Evolutionary conservation across 352 stramenopile genomes (phyloP).

Genomic region (Plasmopara muralis): DNA sequence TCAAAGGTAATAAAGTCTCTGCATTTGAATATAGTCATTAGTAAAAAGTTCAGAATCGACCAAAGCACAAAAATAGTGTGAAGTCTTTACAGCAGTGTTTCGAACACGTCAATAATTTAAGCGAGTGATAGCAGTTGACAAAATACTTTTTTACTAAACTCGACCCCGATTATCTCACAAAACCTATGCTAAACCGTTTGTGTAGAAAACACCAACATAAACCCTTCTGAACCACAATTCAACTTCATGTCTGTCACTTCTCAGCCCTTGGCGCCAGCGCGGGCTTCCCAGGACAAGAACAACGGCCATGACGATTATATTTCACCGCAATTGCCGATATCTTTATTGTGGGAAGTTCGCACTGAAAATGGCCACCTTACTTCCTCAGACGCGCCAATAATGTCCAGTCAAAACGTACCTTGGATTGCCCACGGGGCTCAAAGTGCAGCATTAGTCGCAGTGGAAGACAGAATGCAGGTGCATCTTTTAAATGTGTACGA

Average conservation of each 20-base stretch:
- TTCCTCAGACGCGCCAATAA: background rate
- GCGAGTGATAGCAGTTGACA: no score
- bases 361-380: background rate
- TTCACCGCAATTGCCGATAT: background rate
- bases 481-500: constrained; percentile 1
- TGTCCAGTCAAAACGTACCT: constrained; percentile 5
- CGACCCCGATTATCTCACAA: no score
- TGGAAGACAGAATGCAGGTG: constrained; percentile 3
- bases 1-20: no score
- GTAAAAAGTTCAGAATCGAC: no score
- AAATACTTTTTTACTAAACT: no score
- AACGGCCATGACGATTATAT: background rate
- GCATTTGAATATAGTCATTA: no score
- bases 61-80: no score
- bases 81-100: no score
- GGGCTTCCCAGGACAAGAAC: background rate
- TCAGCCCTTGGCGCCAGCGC: background rate
- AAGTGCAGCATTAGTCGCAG: constrained; percentile 7
- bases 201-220: no score
- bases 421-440: constrained; percentile 14
- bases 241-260: background rate
- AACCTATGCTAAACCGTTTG: no score
- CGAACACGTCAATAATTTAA: no score
- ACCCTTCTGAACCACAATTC: background rate
- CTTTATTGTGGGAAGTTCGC: constrained; percentile 5